Evolutionary conservation across 1,284 basidiomycete genomes (phyloP).

Genomic region (Irpex sp.): DNA sequence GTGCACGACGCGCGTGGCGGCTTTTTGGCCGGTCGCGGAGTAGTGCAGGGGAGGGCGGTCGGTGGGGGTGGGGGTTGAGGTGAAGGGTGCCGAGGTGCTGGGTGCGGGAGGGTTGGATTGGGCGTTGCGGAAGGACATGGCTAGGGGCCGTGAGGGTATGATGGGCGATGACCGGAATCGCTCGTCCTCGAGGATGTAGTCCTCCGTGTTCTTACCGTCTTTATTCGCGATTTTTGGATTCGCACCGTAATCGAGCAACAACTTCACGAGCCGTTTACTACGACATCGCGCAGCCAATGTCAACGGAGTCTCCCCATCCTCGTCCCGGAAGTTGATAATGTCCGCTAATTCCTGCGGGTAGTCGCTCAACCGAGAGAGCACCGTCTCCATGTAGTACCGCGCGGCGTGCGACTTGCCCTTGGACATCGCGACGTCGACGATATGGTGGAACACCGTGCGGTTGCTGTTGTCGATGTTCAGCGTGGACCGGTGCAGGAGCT

Average conservation of each 20-base stretch:
- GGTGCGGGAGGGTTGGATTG: too few species aligned
- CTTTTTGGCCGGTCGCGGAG: conserved; percentile 84
- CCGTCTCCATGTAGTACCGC: conserved; percentile 98
- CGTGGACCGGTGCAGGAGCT: conserved; percentile 93
- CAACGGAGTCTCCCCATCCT: conserved; percentile 97
- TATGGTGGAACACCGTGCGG: conserved; percentile 98
- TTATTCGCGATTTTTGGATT: conserved; percentile 95
- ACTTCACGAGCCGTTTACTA: conserved; percentile 94
- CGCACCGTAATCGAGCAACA: conserved; percentile 95
- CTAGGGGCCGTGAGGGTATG: conserved; percentile 57
- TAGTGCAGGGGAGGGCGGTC: conserved; percentile 78
- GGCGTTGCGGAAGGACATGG: conserved; percentile 71
- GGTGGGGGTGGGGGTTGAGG: conserved; percentile 40
- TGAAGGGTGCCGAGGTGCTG: too few species aligned
- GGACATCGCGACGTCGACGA: conserved; percentile 97
- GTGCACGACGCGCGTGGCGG: conserved; percentile 80
- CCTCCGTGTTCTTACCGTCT: conserved; percentile 97
- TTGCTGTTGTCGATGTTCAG: conserved; percentile 99
- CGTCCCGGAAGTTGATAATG: conserved; percentile 99
- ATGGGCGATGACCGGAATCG: conserved; percentile 91
- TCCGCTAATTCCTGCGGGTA: conserved; percentile 97
- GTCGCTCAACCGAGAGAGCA: conserved; percentile 86
- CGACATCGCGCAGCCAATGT: conserved; percentile 96
- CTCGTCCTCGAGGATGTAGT: conserved; percentile 99
- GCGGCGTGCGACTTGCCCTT: conserved; percentile 98